A percentile compares a stretch with the other conserved stretches of the same genome.
Evolutionary conservation across 2,329 filamentous ascomycete species (phyloP).

Genomic region (Blastomyces percursus): DNA sequence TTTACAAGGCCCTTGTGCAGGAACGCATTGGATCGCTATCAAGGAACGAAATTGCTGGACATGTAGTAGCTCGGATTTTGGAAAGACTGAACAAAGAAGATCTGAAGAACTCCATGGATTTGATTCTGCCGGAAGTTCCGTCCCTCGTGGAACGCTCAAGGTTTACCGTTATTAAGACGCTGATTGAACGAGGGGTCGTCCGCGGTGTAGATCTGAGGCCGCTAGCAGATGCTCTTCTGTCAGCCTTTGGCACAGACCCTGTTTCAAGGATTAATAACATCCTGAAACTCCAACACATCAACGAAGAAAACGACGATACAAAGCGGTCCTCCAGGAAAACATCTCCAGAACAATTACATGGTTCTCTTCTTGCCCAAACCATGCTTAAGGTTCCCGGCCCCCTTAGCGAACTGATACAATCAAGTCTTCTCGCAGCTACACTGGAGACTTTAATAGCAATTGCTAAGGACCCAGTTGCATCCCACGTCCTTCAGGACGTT

Average conservation of each 20-base stretch:
- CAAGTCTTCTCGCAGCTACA: conserved; percentile 53
- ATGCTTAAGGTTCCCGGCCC: conserved; percentile 65
- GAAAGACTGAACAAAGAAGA: conserved; percentile 81
- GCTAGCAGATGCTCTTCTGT: conserved; percentile 47
- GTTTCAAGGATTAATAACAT: conserved; percentile 47
- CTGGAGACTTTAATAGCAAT: conserved; percentile 50
- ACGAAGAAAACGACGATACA: conserved; percentile 40
- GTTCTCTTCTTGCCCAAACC: conserved; percentile 66
- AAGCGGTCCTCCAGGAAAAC: conserved; percentile 34
- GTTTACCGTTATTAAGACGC: conserved; percentile 64
- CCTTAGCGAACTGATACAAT: conserved; percentile 60
- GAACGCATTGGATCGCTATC: conserved; percentile 69
- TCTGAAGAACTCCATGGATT: conserved; percentile 58
- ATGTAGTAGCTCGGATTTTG: conserved; percentile 72
- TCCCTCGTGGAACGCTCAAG: conserved; percentile 63
- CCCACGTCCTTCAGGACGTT: conserved; percentile 54
- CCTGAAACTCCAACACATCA: conserved; percentile 44
- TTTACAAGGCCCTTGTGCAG: conserved; percentile 71
- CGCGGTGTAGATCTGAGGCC: conserved; percentile 49
- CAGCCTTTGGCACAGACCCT: conserved; percentile 44
- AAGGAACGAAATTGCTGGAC: conserved; percentile 81
- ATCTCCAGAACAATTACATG: conserved; percentile 55
- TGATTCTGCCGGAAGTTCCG: conserved; percentile 61
- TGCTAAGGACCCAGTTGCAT: conserved; percentile 49
- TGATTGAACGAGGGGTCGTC: conserved; percentile 71